Percentiles rank a stretch among this genome's conserved stretches.
These are phyloP conservation scores for Boletus sensibilis DNA, from an alignment of 768 basidiomycete genomes.

Conservation along the genomic window DNA sequence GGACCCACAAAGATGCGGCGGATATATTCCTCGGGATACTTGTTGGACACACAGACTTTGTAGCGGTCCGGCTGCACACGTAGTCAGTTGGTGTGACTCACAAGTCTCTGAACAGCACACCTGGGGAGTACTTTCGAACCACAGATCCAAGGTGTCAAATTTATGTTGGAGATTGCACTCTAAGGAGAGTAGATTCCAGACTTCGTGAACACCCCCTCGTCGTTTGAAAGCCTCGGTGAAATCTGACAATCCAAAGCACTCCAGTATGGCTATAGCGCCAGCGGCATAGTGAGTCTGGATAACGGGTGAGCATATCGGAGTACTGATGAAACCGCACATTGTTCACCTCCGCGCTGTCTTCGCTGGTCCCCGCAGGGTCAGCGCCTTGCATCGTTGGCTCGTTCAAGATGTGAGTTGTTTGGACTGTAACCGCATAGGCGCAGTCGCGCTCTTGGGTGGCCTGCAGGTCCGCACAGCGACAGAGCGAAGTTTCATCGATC, in stretches of 20 bases:
- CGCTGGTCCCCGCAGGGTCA: not conserved
- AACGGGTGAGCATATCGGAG: not conserved
- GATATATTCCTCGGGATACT: not conserved
- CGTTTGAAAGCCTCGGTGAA: not conserved
- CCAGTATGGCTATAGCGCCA: not conserved
- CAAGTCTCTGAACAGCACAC: not conserved
- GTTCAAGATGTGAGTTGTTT: not conserved
- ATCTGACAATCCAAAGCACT: not conserved
- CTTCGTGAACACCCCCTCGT: not conserved
- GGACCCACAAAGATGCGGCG: not conserved
- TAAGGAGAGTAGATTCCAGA: slow-evolving; percentile 2
- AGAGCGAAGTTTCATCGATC: not conserved
- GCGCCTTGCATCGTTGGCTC: not conserved
- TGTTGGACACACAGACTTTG: not conserved
- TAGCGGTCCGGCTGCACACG: not conserved
- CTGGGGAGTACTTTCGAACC: not conserved
- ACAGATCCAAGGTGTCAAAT: not conserved
- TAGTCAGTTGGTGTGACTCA: not conserved
- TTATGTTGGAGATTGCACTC: rapidly evolving
- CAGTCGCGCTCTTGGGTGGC: not conserved
- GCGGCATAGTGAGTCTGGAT: not conserved
- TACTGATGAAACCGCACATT: not conserved
- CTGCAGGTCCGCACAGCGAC: not conserved
- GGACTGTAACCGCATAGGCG: not conserved
- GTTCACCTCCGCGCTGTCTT: not conserved